These are phyloP conservation scores for Chamaecrista fasciculata DNA, from an alignment of 306 rosid species.

Conservation along the genomic window DNA sequence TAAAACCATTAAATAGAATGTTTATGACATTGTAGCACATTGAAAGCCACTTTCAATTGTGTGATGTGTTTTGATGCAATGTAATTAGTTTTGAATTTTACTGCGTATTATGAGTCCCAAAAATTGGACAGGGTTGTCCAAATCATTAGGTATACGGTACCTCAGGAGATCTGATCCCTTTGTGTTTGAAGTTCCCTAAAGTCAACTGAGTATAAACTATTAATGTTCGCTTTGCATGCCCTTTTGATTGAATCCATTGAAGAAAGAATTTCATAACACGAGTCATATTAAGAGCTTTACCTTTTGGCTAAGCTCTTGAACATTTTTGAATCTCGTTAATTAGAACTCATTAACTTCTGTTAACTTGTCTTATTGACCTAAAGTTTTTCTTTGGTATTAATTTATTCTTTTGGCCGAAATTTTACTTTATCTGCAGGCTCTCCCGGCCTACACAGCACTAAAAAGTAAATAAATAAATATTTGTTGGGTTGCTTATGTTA, in stretches of 20 bases:
- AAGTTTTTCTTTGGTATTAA: not conserved
- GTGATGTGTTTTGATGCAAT: not conserved
- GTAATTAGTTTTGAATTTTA: not conserved
- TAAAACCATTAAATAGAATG: too few species aligned
- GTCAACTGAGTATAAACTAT: too few species aligned
- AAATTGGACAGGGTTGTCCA: not conserved
- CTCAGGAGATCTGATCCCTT: too few species aligned
- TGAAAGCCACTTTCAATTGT: not conserved
- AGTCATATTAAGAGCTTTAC: not conserved
- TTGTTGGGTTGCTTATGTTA: constrained; percentile 41
- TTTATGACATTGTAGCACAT: too few species aligned
- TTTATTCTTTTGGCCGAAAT: constrained; percentile 15
- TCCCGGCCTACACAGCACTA: constrained; percentile 31
- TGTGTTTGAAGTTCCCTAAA: too few species aligned
- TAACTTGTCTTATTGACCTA: constrained; percentile 12
- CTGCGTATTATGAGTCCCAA: not conserved
- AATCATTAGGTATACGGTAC: not conserved
- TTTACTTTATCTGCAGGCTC: constrained; percentile 25
- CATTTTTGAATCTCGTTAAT: not conserved
- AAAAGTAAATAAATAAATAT: constrained; percentile 21
- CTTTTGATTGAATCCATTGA: constrained; percentile 16
- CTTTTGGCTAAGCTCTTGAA: not conserved
- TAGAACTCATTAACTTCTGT: constrained; percentile 7
- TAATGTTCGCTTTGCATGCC: constrained; percentile 24
- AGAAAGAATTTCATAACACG: not conserved